phyloP scores from a whole-genome alignment of 371 early-diverging fungal genomes.

The Rhizomucor miehei region DNA sequence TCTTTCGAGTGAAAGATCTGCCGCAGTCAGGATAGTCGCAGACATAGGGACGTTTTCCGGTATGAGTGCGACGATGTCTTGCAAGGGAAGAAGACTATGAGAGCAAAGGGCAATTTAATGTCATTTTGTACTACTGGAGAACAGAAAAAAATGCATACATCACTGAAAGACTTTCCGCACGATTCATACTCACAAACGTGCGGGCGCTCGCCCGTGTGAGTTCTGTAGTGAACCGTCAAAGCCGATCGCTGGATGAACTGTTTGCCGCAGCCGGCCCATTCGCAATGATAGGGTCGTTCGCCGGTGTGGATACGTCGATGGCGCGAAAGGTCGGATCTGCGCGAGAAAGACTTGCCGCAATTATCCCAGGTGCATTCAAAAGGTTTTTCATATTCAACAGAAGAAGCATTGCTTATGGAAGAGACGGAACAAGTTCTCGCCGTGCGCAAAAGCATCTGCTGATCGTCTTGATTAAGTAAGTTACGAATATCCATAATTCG shows the following conservation, averaged over 20 bases:
- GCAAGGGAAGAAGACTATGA: slow-evolving; percentile 44
- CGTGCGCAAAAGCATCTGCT: not conserved
- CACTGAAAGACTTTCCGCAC: slow-evolving; percentile 61
- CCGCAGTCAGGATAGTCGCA: slow-evolving; percentile 39
- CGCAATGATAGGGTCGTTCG: slow-evolving; percentile 69
- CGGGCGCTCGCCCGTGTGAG: slow-evolving; percentile 80
- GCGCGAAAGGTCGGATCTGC: slow-evolving; percentile 73
- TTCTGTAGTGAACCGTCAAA: slow-evolving; percentile 74
- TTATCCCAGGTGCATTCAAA: slow-evolving; percentile 61
- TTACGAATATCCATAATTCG: slow-evolving; percentile 30
- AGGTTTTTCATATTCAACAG: slow-evolving; percentile 31
- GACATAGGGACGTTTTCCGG: slow-evolving; percentile 41
- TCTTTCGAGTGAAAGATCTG: slow-evolving; percentile 65
- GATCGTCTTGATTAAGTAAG: slow-evolving; percentile 22
- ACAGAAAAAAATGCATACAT: slow-evolving; percentile 28
- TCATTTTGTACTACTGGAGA: slow-evolving; percentile 1
- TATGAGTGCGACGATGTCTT: slow-evolving; percentile 46
- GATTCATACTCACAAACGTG: slow-evolving; percentile 62
- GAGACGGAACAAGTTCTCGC: slow-evolving; percentile 1
- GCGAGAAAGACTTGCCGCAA: slow-evolving; percentile 71
- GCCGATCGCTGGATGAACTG: slow-evolving; percentile 79
- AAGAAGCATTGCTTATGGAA: slow-evolving; percentile 2
- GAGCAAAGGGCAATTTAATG: slow-evolving; percentile 13
- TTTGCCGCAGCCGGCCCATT: slow-evolving; percentile 64
- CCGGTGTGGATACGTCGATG: slow-evolving; percentile 78